Conservation (phyloP, 148 eudicot species). For the Salicornia ramosissima region DNA sequence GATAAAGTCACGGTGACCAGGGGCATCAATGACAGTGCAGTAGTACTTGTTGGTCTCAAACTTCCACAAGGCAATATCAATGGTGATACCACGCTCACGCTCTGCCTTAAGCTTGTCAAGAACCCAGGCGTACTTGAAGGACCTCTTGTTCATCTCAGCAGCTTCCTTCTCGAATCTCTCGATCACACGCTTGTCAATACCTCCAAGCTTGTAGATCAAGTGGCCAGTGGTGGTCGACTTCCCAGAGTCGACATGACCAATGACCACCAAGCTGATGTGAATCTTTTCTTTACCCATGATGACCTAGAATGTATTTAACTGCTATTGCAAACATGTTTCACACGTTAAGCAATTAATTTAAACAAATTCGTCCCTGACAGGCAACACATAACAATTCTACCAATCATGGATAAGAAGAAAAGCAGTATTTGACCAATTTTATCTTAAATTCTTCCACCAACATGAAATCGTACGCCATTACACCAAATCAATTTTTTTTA, state of each 20-base stretch:
- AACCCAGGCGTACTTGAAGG: slow-evolving; percentile 61
- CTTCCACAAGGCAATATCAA: slow-evolving; percentile 8
- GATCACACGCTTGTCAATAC: slow-evolving; percentile 57
- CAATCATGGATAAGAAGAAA: too few relatives aligned
- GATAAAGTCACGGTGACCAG: slow-evolving; percentile 5
- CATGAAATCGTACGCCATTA: too few relatives aligned
- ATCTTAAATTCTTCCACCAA: too few relatives aligned
- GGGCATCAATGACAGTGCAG: slow-evolving; percentile 1
- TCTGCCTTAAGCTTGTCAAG: slow-evolving; percentile 55
- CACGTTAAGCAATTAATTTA: too few relatives aligned
- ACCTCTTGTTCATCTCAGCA: slow-evolving; percentile 67
- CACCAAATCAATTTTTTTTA: too few relatives aligned
- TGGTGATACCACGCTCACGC: slow-evolving; percentile 36
- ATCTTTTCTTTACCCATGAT: slow-evolving; percentile 14
- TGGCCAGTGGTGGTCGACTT: slow-evolving; percentile 31
- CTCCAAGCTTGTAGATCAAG: slow-evolving; percentile 15
- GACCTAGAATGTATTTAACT: background rate
- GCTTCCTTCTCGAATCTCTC: slow-evolving; percentile 60
- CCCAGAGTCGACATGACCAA: slow-evolving; percentile 51
- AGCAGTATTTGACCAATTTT: too few relatives aligned
- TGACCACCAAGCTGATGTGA: slow-evolving; percentile 30
- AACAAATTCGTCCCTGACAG: too few relatives aligned
- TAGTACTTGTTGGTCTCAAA: slow-evolving; percentile 3
- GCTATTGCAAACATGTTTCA: background rate
- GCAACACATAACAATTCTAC: too few relatives aligned